Percentiles rank a stretch among this genome's conserved stretches.
Conservation (phyloP, 2,329 filamentous ascomycete genomes). For the Trichophyton verrucosum region DNA sequence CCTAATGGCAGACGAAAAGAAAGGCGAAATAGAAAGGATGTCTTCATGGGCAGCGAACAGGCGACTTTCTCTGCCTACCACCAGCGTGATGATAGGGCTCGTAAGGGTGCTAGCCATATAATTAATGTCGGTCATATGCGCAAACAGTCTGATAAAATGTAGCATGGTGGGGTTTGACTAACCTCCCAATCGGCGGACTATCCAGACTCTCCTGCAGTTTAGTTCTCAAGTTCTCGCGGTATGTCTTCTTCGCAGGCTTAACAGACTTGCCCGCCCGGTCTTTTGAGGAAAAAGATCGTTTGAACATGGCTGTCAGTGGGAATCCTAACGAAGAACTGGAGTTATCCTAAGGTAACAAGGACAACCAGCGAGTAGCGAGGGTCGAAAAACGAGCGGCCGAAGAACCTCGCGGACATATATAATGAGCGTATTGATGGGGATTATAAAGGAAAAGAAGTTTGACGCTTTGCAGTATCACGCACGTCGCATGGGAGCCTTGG, state of each 20-base stretch:
- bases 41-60: constrained; percentile 94
- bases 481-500: constrained; percentile 44
- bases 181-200: constrained; percentile 43
- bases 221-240: constrained; percentile 67
- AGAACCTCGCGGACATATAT: constrained; percentile 20
- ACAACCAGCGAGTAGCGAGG: constrained; percentile 19
- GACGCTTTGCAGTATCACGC: constrained; percentile 40
- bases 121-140: background rate
- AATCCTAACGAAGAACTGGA: constrained; percentile 22
- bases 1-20: constrained; percentile 61
- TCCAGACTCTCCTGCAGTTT: constrained; percentile 79
- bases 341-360: constrained; percentile 26
- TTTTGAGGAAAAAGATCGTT: constrained; percentile 73
- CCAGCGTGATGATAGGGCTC: constrained; percentile 72
- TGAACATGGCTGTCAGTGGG: constrained; percentile 59
- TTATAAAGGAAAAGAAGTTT: constrained; percentile 19
- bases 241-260: constrained; percentile 63
- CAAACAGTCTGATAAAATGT: background rate
- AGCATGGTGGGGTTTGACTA: constrained; percentile 13
- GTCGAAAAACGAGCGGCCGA: constrained; percentile 16
- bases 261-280: constrained; percentile 80
- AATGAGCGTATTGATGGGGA: constrained; percentile 24
- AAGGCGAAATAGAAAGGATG: constrained; percentile 73
- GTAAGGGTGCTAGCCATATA: constrained; percentile 36
- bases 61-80: constrained; percentile 71